These are phyloP conservation scores for Nakazawaea peltata DNA, from an alignment of 805 yeast genomes.

Conservation along the genomic window DNA sequence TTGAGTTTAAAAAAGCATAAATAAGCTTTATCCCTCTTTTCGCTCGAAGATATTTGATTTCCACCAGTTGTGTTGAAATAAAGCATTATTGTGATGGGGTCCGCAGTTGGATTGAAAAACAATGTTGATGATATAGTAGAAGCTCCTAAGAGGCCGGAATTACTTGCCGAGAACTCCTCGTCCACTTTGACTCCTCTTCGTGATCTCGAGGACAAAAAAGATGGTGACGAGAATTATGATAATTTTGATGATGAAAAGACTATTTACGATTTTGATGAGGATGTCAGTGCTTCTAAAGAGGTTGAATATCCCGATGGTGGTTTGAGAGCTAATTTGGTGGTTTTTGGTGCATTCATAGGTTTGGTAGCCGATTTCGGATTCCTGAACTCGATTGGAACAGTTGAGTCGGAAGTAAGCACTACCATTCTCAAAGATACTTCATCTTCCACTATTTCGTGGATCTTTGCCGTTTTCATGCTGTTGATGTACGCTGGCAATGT, in stretches of 20 bases:
- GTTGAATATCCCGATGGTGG: constrained; percentile 54
- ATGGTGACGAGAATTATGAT: not conserved
- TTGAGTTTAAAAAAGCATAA: too few species aligned
- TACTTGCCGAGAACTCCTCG: not conserved
- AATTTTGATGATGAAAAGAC: constrained; percentile 1
- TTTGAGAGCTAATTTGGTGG: constrained; percentile 41
- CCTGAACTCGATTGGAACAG: constrained; percentile 51
- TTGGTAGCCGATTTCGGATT: constrained; percentile 46
- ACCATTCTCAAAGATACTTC: constrained; percentile 34
- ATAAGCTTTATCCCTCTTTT: too few species aligned
- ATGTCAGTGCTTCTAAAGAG: not conserved
- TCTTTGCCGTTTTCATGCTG: constrained; percentile 6
- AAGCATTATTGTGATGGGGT: too few species aligned
- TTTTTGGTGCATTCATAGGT: constrained; percentile 53
- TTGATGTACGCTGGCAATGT: constrained; percentile 16
- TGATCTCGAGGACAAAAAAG: not conserved
- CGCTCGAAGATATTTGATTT: too few species aligned
- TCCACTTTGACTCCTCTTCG: not conserved
- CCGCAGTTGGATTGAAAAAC: too few species aligned
- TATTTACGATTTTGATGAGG: not conserved
- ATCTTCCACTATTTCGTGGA: constrained; percentile 27
- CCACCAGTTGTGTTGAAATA: too few species aligned
- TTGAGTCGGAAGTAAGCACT: constrained; percentile 48
- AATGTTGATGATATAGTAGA: not conserved
- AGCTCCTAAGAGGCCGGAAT: not conserved